Percentiles rank a stretch among this genome's conserved stretches.
Conservation (phyloP, 2,329 filamentous ascomycete genomes). For the Aulographum hederae region DNA sequence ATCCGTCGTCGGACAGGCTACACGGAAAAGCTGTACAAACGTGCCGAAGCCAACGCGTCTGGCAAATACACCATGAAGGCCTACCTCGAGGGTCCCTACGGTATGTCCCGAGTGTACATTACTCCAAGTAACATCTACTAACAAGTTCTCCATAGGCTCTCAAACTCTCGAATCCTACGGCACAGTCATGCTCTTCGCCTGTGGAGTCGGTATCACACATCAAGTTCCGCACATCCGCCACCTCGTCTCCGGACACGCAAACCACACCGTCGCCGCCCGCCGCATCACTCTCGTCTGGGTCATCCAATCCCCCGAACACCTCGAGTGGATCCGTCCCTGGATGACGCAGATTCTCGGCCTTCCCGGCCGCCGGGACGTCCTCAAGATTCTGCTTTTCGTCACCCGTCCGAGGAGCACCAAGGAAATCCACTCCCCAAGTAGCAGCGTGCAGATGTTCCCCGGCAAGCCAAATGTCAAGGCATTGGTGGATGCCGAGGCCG, state of each 20-base stretch:
- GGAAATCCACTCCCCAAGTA: conserved; percentile 58
- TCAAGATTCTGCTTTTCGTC: conserved; percentile 78
- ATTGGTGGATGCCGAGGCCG: conserved; percentile 65
- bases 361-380: conserved; percentile 61
- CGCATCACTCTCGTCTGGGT: conserved; percentile 80
- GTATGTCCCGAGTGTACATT: conserved; percentile 17
- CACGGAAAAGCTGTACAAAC: conserved; percentile 50
- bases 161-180: conserved; percentile 50
- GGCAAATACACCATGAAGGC: conserved; percentile 41
- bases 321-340: conserved; percentile 89
- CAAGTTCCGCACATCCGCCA: conserved; percentile 78
- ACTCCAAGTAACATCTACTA: too few relatives aligned
- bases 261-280: conserved; percentile 63
- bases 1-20: conserved; percentile 58
- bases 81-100: conserved; percentile 59
- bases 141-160: neutral
- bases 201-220: conserved; percentile 88
- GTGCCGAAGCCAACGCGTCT: conserved; percentile 24
- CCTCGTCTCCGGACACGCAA: conserved; percentile 32
- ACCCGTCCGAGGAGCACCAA: conserved; percentile 72
- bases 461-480: conserved; percentile 70
- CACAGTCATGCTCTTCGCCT: conserved; percentile 76
- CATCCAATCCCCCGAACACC: conserved; percentile 70
- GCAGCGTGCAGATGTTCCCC: conserved; percentile 79
- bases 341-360: conserved; percentile 72